Evolutionary conservation across 2,329 filamentous ascomycete species (phyloP).

Genomic region (Venturiaceae sp.): DNA sequence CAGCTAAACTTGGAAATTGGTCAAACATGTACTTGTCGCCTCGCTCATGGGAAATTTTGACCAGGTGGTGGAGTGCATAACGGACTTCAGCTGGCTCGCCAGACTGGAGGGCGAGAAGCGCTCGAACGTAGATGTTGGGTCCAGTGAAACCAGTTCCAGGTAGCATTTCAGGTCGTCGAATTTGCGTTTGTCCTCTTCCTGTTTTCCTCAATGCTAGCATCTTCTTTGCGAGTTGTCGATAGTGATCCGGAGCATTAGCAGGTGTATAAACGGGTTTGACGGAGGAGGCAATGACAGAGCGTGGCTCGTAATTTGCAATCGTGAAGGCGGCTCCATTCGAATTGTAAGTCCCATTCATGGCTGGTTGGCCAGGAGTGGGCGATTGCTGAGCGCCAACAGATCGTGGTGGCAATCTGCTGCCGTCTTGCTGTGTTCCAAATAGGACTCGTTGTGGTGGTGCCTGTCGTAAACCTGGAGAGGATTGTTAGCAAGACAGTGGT

Average conservation of each 20-base stretch:
- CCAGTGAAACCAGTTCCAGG: conserved; percentile 59
- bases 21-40: conserved; percentile 96
- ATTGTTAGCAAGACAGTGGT: not conserved
- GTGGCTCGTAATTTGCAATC: conserved; percentile 61
- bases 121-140: conserved; percentile 85
- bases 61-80: conserved; percentile 87
- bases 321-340: conserved; percentile 39
- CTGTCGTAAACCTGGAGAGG: conserved; percentile 53
- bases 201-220: conserved; percentile 19
- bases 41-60: conserved; percentile 90
- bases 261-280: conserved; percentile 68
- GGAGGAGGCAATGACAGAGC: conserved; percentile 50
- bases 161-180: conserved; percentile 30
- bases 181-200: conserved; percentile 34
- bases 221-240: conserved; percentile 47
- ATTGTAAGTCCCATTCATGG: conserved; percentile 25
- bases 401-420: conserved; percentile 46
- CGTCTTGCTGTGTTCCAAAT: conserved; percentile 70
- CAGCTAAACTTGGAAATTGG: conserved; percentile 78
- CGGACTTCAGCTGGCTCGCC: conserved; percentile 71
- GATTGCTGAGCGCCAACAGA: conserved; percentile 24
- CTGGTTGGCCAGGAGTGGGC: conserved; percentile 25
- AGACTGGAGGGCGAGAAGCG: conserved; percentile 73
- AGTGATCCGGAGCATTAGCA: conserved; percentile 61
- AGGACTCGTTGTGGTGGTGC: conserved; percentile 78